A percentile compares a stretch with the other conserved stretches of the same genome.
These are phyloP conservation scores for Rachicladosporium sp. DNA, from an alignment of 2,329 filamentous ascomycete species.

Conservation along the genomic window DNA sequence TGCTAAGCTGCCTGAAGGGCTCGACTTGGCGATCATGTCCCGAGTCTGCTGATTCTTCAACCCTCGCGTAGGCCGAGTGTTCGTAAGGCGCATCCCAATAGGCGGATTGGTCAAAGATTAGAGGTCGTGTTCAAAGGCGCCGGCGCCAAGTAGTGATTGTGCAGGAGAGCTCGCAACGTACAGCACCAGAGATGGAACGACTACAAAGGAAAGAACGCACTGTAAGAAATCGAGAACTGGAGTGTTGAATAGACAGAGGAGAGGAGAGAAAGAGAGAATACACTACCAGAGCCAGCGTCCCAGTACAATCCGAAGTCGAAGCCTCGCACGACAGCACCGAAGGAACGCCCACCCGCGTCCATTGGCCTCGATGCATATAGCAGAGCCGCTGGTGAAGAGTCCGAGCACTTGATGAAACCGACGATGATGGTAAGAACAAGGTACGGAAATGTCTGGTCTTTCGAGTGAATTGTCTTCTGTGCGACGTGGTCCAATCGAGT, in stretches of 20 bases:
- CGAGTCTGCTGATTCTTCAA: slow-evolving; percentile 1
- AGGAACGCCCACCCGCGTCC: neutral
- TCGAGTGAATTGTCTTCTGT: slow-evolving; percentile 1
- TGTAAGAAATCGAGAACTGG: neutral
- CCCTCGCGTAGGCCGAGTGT: slow-evolving; percentile 1
- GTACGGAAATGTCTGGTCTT: slow-evolving; percentile 1
- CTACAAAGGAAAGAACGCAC: neutral
- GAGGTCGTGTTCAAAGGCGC: neutral
- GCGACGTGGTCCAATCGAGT: slow-evolving; percentile 2
- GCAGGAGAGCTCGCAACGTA: neutral
- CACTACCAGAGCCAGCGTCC: slow-evolving; percentile 1
- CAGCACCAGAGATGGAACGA: slow-evolving; percentile 2
- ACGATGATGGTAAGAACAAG: slow-evolving; percentile 1
- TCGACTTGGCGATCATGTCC: slow-evolving; percentile 3
- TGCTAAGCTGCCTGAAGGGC: slow-evolving; percentile 8
- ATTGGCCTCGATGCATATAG: slow-evolving; percentile 4
- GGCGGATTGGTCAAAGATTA: neutral
- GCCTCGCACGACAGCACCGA: neutral
- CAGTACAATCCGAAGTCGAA: slow-evolving; percentile 2
- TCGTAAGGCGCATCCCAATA: neutral
- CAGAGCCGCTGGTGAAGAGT: slow-evolving; percentile 6
- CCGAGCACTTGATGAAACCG: neutral
- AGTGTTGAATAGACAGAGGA: neutral
- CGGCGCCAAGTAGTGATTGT: slow-evolving; percentile 1
- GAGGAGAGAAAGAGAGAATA: neutral